phyloP scores from a whole-genome alignment of 306 rosid genomes.

The Begonia peltatifolia region DNA sequence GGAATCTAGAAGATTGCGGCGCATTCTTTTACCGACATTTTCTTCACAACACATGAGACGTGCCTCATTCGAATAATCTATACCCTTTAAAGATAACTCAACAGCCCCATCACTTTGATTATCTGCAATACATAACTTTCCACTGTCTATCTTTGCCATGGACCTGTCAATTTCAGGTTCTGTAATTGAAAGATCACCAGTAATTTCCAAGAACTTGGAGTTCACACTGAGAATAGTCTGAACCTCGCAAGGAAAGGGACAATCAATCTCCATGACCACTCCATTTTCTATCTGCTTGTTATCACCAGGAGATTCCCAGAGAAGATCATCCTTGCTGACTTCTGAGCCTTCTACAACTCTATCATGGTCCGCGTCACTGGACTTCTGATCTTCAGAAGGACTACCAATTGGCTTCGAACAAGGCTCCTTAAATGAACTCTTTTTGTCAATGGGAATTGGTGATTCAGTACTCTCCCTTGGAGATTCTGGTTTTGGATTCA shows the following conservation, averaged over 20 bases:
- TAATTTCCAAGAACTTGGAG: constrained; percentile 3
- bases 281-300: constrained; percentile 3
- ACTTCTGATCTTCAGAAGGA: constrained; percentile 7
- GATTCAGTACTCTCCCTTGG: constrained; percentile 6
- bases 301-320: neutral
- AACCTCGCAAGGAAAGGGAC: constrained; percentile 10
- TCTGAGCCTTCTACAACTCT: constrained; percentile 9
- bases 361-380: constrained; percentile 3
- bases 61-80: constrained; percentile 17
- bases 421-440: constrained; percentile 7
- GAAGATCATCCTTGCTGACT: constrained; percentile 2
- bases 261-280: neutral
- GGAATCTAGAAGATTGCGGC: constrained; percentile 2
- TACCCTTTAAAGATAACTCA: constrained; percentile 19
- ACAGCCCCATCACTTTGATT: constrained; percentile 7
- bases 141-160: constrained; percentile 10
- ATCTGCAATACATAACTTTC: constrained; percentile 9
- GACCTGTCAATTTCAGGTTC: constrained; percentile 7
- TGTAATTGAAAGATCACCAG: constrained; percentile 7
- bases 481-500: constrained; percentile 10
- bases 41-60: neutral
- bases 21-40: constrained; percentile 12
- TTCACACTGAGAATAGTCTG: constrained; percentile 3
- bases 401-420: constrained; percentile 7
- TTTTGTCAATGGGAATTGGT: constrained; percentile 4